Percentiles rank a stretch among this genome's conserved stretches.
Evolutionary conservation across 164 flowering plant species (phyloP).

Genomic region (Piper longum): DNA sequence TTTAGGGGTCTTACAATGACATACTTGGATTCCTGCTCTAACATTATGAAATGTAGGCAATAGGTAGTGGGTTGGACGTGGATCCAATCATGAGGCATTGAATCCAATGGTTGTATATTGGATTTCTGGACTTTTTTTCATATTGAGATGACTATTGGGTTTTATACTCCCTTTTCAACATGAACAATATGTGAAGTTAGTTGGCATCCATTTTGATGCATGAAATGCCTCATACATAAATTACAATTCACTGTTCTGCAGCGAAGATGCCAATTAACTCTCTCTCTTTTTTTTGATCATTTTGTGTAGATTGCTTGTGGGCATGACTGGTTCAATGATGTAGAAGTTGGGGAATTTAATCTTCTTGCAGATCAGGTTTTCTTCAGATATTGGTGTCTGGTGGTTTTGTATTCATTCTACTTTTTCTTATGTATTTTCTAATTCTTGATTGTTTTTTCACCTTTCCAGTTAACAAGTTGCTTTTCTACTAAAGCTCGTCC

Average conservation of each 20-base stretch:
- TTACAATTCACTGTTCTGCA: background rate
- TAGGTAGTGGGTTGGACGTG: no score
- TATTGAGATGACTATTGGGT: background rate
- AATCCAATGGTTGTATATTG: no score
- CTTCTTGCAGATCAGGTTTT: constrained; percentile 1
- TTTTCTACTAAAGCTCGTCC: constrained; percentile 26
- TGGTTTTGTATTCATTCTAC: no score
- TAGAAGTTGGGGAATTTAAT: background rate
- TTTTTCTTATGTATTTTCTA: no score
- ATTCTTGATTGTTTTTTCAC: background rate
- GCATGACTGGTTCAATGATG: constrained; percentile 1
- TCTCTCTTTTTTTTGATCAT: background rate
- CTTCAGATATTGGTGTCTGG: background rate
- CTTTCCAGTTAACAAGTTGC: constrained; percentile 27
- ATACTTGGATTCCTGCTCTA: no score
- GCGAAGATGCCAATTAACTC: no score
- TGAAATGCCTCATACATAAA: background rate
- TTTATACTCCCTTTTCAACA: background rate
- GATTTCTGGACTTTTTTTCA: no score
- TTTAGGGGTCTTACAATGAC: no score
- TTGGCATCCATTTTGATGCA: background rate
- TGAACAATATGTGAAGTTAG: background rate
- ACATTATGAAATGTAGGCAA: no score
- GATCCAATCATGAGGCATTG: no score
- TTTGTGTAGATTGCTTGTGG: background rate